Conservation (phyloP, 1,139 yeast genomes). For the Taphrina deformans region DNA sequence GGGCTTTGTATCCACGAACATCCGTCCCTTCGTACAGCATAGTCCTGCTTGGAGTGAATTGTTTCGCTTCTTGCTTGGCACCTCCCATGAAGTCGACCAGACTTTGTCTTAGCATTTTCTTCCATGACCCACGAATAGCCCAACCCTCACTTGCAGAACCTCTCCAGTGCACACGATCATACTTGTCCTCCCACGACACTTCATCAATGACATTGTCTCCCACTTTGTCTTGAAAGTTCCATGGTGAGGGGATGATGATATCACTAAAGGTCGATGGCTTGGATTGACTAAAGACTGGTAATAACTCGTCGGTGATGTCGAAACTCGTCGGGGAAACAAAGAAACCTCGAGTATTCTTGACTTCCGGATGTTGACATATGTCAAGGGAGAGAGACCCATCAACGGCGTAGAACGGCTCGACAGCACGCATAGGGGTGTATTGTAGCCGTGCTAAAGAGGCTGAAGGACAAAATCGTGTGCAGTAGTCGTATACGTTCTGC, state of each 20-base stretch:
- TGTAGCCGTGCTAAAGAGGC: not conserved
- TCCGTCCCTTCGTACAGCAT: not conserved
- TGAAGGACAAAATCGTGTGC: not conserved
- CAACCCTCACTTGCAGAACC: slow-evolving; percentile 14
- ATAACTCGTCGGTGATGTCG: slow-evolving; percentile 34
- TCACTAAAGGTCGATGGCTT: slow-evolving; percentile 39
- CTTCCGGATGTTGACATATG: slow-evolving; percentile 37
- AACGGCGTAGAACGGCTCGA: slow-evolving; percentile 29
- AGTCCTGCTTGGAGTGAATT: not conserved
- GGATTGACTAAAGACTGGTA: slow-evolving; percentile 40
- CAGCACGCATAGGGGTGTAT: slow-evolving; percentile 37
- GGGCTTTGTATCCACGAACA: not conserved
- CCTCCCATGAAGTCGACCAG: slow-evolving; percentile 7
- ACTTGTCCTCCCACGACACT: slow-evolving; percentile 1
- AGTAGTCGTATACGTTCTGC: not conserved
- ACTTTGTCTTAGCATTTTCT: slow-evolving; percentile 1
- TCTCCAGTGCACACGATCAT: not conserved
- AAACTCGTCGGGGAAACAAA: slow-evolving; percentile 38
- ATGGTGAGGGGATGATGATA: slow-evolving; percentile 39
- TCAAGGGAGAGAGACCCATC: slow-evolving; percentile 24
- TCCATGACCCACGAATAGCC: slow-evolving; percentile 1
- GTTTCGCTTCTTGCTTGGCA: not conserved
- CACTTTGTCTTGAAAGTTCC: slow-evolving; percentile 6
- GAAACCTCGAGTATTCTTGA: slow-evolving; percentile 37
- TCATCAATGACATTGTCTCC: not conserved